These are phyloP conservation scores for Hypholoma sublateritium DNA, from an alignment of 768 basidiomycete genomes.

Conservation along the genomic window DNA sequence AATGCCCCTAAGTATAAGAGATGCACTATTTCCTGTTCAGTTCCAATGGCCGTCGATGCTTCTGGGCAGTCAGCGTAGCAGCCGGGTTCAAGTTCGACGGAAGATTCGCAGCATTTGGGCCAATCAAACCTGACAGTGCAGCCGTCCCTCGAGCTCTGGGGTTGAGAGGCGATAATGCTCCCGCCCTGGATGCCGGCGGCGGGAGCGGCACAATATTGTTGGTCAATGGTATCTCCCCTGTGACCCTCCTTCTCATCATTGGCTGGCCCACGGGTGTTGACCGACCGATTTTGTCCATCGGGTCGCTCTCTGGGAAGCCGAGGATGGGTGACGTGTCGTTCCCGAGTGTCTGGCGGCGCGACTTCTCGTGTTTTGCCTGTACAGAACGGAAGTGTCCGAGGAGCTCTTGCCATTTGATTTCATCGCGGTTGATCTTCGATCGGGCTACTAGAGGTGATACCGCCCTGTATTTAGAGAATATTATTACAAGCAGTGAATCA, in stretches of 20 bases:
- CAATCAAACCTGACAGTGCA: conserved; percentile 33
- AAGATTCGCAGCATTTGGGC: conserved; percentile 11
- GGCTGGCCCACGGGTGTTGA: conserved; percentile 37
- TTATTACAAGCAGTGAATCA: background rate
- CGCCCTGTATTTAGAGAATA: conserved; percentile 18
- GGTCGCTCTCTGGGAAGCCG: conserved; percentile 39
- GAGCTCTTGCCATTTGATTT: conserved; percentile 97
- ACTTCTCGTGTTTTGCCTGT: conserved; percentile 90
- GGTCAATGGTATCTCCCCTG: conserved; percentile 44
- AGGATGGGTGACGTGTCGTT: conserved; percentile 55
- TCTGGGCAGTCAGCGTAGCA: conserved; percentile 35
- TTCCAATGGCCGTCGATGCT: conserved; percentile 30
- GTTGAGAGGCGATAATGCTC: conserved; percentile 71
- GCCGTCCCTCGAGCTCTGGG: conserved; percentile 60
- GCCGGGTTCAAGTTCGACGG: conserved; percentile 25
- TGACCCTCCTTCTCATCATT: conserved; percentile 59
- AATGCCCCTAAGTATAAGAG: background rate
- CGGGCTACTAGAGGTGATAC: conserved; percentile 49
- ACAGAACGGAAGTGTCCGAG: conserved; percentile 89
- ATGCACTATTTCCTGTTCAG: conserved; percentile 25
- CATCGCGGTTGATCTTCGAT: conserved; percentile 79
- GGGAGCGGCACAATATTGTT: conserved; percentile 25
- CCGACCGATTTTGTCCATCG: conserved; percentile 20
- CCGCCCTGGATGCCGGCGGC: conserved; percentile 34
- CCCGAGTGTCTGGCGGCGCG: conserved; percentile 77